Evolutionary conservation across 208 protist species (phyloP), one percentile per base, ranked within the genome.

Genomic region (Herpetomonas tarakana): DNA sequence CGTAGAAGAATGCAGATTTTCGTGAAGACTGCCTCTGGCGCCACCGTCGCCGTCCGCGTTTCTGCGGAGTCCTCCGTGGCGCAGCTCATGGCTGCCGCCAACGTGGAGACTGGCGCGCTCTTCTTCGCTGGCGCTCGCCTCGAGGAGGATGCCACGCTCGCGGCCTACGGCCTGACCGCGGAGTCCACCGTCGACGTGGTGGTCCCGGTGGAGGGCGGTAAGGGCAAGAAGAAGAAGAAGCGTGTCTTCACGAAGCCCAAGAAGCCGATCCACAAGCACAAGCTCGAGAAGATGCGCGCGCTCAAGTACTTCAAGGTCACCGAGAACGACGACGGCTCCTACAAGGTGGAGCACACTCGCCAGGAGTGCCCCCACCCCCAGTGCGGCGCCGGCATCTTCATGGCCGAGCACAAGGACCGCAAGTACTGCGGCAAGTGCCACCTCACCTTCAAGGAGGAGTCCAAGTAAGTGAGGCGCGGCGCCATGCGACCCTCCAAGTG

Each of bases 211-310:
- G 78, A 92, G 74, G 91, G 91, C 46, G 91, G 91, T 68, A 95
- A 93, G 84, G 97, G 97, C 68, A 98, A 98, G 82, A 99, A 99
- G 91, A 99, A 99, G 97, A 98, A 98, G 81, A 99, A 99, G 97
- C 99, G 99, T 86, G 98, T 99, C 91, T 96, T 93, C 81, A 99
- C 98, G 78, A 99, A 98, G 74, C 98, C 98, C 59, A 99, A 99
- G 97, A 99, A 99, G 89, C 92, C 92, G 58, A 98, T 87, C 63
- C 95, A 99, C 91, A 97, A 95, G 68, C 83, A 98, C 80, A 99
- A 99, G 94, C 99, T 99, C 65, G 97, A 99, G 67, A 98, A 98
- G 88, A 96, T 99, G 62, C 96, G 97, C 58, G 94, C 98, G 25
- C 96, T 99, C 61, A 99, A 99, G 90, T 99, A 98, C 96, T 99